Evolutionary conservation across 768 basidiomycete species (phyloP), one percentile per base, ranked within the genome.

Genomic region (Solioccasus polychromus): DNA sequence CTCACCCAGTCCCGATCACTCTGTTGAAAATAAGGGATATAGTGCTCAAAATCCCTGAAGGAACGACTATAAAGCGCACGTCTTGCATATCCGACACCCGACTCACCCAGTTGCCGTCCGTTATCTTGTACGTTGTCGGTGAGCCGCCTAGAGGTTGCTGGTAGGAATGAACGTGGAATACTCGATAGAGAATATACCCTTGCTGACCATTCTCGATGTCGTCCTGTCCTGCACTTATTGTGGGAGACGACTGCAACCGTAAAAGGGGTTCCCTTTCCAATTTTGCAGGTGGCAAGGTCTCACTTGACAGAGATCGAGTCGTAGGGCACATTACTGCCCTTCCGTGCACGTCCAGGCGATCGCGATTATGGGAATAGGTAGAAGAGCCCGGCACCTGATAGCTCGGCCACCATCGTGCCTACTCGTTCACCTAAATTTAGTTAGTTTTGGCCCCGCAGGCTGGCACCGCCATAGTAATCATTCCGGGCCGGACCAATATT

Each of bases 1-100:
- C 68, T 24, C 46, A 82, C 85, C 85, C 84, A 17, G 83, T 80
- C 17, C 85, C 85, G 24, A 87, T 82, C n/a, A 85, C 74, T 23
- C 81, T 76, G 57, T 88, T 88, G 69, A 87, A 85, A 29, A 88
- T 81, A 34, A 88, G 75, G 51, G 78, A 82, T 3, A 78, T 63
- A 4, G 82, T 78, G 47, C 79, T 83, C 35, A 75, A 39, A 17
- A 61, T 32, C 10, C 59, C 59, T 61, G 23, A 17, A 19, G 47
- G 34, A 25, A 45, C 12, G 2, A 1, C 1, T 10, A 34, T 55
- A 3, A n/a, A 39, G 24, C 17, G 9, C 28, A 9, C 3, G 20
- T 24, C 20, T 40, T 41, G 28, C 34, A 30, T 42, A 35, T 14
- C 45, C 54, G 29, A 26, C 18, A 6, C 11, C 30, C 20, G 15